Evolutionary conservation across 371 early-diverging fungal genomes (phyloP).

Genomic region (Circinella umbellata): DNA sequence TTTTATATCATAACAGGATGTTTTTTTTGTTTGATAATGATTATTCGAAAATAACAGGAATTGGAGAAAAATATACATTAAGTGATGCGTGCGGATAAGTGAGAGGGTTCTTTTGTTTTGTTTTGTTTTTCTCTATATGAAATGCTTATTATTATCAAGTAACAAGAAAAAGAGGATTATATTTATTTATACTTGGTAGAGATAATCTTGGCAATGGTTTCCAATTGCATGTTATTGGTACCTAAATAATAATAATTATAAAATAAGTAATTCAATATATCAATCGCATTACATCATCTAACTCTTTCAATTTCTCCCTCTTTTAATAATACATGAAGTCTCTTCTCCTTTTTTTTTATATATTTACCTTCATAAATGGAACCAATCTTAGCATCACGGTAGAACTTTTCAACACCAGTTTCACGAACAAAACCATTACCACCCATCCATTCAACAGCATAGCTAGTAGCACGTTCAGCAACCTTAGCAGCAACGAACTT

Average conservation of each 20-base stretch:
- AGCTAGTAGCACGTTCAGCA: constrained; percentile 90
- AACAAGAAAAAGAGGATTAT: too few species aligned
- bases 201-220: constrained; percentile 94
- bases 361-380: constrained; percentile 69
- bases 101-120: neutral
- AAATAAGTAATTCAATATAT: constrained; percentile 72
- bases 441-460: constrained; percentile 97
- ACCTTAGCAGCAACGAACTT: constrained; percentile 95
- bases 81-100: neutral
- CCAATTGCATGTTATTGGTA: constrained; percentile 96
- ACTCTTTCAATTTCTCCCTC: neutral
- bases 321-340: too few species aligned
- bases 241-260: constrained; percentile 44
- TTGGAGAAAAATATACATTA: too few species aligned
- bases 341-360: neutral
- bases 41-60: too few species aligned
- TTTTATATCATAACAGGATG: too few species aligned
- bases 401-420: constrained; percentile 89
- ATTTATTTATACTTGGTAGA: constrained; percentile 66
- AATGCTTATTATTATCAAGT: too few species aligned
- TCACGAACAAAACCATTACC: constrained; percentile 95
- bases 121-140: too few species aligned
- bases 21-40: too few species aligned
- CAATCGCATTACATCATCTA: constrained; percentile 51
- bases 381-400: constrained; percentile 97